Evolutionary conservation across 805 yeast genomes (phyloP).

Genomic region (Nakazawaea sp.): DNA sequence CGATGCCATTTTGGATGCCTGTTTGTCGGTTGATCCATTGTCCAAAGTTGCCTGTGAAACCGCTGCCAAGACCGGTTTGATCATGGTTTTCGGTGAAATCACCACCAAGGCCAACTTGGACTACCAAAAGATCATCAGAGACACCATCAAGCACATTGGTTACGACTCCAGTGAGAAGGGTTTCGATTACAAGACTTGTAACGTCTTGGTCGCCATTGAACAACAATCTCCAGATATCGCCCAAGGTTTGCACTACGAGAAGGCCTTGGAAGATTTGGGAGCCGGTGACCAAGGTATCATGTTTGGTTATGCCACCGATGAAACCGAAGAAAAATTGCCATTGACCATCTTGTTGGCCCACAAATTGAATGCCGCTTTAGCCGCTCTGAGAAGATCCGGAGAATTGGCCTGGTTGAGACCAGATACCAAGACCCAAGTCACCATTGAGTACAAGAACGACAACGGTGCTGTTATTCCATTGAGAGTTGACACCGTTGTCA

Average conservation of each 20-base stretch:
- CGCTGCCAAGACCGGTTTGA: slow-evolving; percentile 98
- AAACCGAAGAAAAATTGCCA: slow-evolving; percentile 96
- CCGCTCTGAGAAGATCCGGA: slow-evolving; percentile 96
- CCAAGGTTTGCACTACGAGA: slow-evolving; percentile 97
- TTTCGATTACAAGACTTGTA: slow-evolving; percentile 98
- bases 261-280: slow-evolving; percentile 93
- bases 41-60: slow-evolving; percentile 99
- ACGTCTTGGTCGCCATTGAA: slow-evolving; percentile 97
- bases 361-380: slow-evolving; percentile 93
- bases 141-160: slow-evolving; percentile 97
- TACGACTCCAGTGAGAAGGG: slow-evolving; percentile 95
- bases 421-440: slow-evolving; percentile 99
- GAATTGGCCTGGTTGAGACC: slow-evolving; percentile 96
- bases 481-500: slow-evolving; percentile 96
- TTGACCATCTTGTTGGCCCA: slow-evolving; percentile 91
- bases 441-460: slow-evolving; percentile 91
- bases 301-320: slow-evolving; percentile 99
- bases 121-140: slow-evolving; percentile 96
- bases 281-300: slow-evolving; percentile 99
- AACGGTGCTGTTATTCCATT: slow-evolving; percentile 93
- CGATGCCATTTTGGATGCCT: slow-evolving; percentile 97
- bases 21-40: slow-evolving; percentile 90
- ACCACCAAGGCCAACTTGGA: slow-evolving; percentile 94
- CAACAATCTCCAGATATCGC: slow-evolving; percentile 99
- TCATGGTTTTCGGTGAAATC: slow-evolving; percentile 98